phyloP scores from a whole-genome alignment of 2,329 filamentous ascomycete species.

The Fusarium hostae region DNA sequence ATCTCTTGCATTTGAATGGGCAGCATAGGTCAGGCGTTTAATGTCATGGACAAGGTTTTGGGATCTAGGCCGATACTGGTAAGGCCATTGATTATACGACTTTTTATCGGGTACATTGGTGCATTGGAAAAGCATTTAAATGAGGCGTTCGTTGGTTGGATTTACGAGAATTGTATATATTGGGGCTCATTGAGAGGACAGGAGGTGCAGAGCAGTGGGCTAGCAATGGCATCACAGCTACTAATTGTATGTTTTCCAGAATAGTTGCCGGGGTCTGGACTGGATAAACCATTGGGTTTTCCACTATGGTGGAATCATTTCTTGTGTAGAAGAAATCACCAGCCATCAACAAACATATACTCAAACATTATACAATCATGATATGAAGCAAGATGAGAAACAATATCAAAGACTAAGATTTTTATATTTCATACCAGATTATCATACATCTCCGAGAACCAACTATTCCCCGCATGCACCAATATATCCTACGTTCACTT shows the following conservation, averaged over 20 bases:
- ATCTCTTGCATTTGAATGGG: conserved; percentile 30
- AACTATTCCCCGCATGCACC: not conserved
- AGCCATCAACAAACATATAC: not conserved
- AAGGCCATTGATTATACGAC: conserved; percentile 22
- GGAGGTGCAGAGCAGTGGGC: not conserved
- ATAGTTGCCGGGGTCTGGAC: not conserved
- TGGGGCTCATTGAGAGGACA: not conserved
- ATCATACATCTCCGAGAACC: not conserved
- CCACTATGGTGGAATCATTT: not conserved
- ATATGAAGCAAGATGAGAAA: not conserved
- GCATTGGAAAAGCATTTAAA: conserved; percentile 35
- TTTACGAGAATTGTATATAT: conserved; percentile 21
- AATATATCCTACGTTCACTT: not conserved
- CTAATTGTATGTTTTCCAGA: not conserved
- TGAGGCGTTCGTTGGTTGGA: conserved; percentile 36
- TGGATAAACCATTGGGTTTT: not conserved
- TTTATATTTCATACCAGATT: not conserved
- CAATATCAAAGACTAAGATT: too few species aligned
- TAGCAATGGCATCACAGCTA: not conserved
- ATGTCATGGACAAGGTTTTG: conserved; percentile 23
- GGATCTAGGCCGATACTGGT: conserved; percentile 30
- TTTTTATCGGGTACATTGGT: conserved; percentile 24
- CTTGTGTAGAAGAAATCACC: not conserved
- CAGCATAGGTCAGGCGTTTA: conserved; percentile 48
- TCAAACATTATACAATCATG: conserved; percentile 3